Conservation (phyloP, 2,329 filamentous ascomycete genomes). For the Apiospora phragmitis region DNA sequence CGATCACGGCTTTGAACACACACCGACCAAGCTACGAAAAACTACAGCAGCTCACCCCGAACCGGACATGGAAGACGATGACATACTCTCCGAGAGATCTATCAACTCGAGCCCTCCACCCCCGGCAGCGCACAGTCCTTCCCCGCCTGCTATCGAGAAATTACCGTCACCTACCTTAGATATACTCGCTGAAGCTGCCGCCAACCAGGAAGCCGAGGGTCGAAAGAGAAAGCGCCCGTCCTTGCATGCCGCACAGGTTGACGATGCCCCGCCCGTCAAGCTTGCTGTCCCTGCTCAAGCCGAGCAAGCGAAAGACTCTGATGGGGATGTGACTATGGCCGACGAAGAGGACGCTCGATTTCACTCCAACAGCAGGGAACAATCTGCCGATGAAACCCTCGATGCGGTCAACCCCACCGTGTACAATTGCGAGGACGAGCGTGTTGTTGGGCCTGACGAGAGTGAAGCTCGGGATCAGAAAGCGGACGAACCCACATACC, state of each 20-base stretch:
- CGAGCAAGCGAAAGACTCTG: slow-evolving; percentile 22
- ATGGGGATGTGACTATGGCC: slow-evolving; percentile 33
- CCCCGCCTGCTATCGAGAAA: slow-evolving; percentile 18
- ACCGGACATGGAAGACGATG: slow-evolving; percentile 33
- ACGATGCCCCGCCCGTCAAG: slow-evolving; percentile 20
- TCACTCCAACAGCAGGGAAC: slow-evolving; percentile 31
- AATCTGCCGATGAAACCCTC: slow-evolving; percentile 31
- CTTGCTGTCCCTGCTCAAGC: neutral
- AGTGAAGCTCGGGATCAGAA: slow-evolving; percentile 17
- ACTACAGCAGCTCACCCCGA: slow-evolving; percentile 38
- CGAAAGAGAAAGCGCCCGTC: slow-evolving; percentile 37
- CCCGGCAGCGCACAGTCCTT: slow-evolving; percentile 15
- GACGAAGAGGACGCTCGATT: slow-evolving; percentile 35
- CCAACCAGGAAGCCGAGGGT: slow-evolving; percentile 29
- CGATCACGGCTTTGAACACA: slow-evolving; percentile 60
- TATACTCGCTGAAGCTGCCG: slow-evolving; percentile 31
- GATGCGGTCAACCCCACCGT: slow-evolving; percentile 16
- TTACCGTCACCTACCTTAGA: slow-evolving; percentile 31
- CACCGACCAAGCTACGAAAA: slow-evolving; percentile 68
- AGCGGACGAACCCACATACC: slow-evolving; percentile 23
- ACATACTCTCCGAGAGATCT: slow-evolving; percentile 34
- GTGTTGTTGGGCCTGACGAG: slow-evolving; percentile 23
- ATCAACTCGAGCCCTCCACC: slow-evolving; percentile 34
- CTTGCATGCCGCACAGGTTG: slow-evolving; percentile 23
- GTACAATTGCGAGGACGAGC: neutral